Evolutionary conservation across 352 stramenopile genomes (phyloP), one percentile per base, ranked within the genome.

Genomic region (Globisporangium okanoganense): DNA sequence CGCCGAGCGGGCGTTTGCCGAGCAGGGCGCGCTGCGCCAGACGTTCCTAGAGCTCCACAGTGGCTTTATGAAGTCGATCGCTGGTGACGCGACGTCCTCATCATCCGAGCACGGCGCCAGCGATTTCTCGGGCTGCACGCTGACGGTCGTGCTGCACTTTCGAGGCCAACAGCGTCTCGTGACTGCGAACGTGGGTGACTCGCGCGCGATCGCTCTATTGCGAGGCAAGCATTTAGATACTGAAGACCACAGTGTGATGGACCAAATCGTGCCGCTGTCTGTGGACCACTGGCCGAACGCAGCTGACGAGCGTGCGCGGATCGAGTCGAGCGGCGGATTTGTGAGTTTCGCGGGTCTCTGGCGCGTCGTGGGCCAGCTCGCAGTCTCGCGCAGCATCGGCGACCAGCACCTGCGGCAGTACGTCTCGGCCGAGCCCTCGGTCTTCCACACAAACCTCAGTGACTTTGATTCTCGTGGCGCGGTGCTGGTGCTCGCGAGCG

Each of bases 321-420:
- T 94, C 58, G 82, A 94, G 48, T 89, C 79, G 3, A 92, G 79
- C 38, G 85, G 85, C 7, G 85, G 85, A 6, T 91, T 92, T 50
- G 73, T 94, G 36, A 73, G 54, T 16, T 91, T 86, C 53, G 67
- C 72, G 20, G 86, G 86, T 13, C 72, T 92, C 20, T 89, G 82
- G 79, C 70, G 92, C 69, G 91, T 98, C 2, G 92, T 97, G 62
- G 92, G 92, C 14, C 85, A 88, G 51, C 78, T 98, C 22, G 93
- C 92, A 36, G 88, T 98, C 31, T 97, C 92, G 9, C 76, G 95
- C 20, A 96, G 90, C 61, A 76, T 98, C 27, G 95, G 95, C 29
- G 95, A 98, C 73, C 76, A 79, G 9, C 78, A 92, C 66, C 66
- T 98, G 41, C 78, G 86, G 25, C 69, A 82, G 25, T 90, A 86